Evolutionary conservation across 257 asterid genomes (phyloP), one percentile per base, ranked within the genome.

Genomic region (Lavandula angustifolia): DNA sequence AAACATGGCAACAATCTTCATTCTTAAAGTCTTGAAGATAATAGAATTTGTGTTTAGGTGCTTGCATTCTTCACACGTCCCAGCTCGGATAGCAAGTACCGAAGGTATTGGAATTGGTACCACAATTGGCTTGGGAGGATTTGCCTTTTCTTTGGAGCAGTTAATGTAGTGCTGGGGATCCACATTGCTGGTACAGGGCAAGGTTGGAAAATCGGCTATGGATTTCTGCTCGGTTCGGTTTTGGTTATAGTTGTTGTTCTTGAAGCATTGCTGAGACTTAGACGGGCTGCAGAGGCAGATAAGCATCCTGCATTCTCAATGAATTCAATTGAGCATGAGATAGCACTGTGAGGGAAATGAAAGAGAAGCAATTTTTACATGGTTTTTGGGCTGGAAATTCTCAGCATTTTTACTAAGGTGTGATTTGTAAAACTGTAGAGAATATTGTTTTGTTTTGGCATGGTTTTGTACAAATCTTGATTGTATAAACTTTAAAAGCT

Each of bases 51-150:
- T 17, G 0, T 33, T 3, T 14, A 13, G 96, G 95, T 89, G 31
- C 41, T 81, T 27, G 98, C 97, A 0, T 89, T 92, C 81, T 74
- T 92, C 54, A 62, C 71, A 6, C 76, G 95, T 18, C 96, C 97
- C 7, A 76, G 77, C 29, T 78, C 70, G 32, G 95, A 81, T 68
- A 84, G 92, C 85, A 89, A 87, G 64, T 81, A 73, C 60, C 70
- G 90, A 0, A 73, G 60, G 78, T 85, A 72, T 31, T 92, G 97
- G 98, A 85, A 74, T 29, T 76, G 78, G 88, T 85, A 80, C 76
- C 97, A 92, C 63, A 65, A 69, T 69, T 85, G 94, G 91, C 27
- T 64, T 1, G 98, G 98, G 58, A 80, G 97, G 66, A 69, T 74
- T 14, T 85, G 86, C 74, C 95, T 92, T 11, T 74, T 87, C 55